These are phyloP conservation scores for Paxillus involutus DNA, from an alignment of 768 basidiomycete genomes.

Conservation along the genomic window DNA sequence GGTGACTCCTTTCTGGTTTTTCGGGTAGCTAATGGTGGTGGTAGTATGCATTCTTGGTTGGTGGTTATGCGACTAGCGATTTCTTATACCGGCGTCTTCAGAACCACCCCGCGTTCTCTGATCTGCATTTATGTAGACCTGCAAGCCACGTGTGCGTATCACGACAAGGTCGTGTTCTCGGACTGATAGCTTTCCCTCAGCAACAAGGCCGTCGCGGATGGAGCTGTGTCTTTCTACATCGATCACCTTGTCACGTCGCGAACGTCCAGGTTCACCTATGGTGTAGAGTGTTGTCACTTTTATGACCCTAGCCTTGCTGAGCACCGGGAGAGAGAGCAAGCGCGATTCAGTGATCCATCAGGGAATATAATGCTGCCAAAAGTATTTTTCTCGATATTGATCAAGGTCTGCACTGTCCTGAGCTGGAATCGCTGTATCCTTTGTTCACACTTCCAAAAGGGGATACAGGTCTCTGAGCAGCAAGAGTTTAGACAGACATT, in stretches of 20 bases:
- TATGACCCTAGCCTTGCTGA: constrained; percentile 33
- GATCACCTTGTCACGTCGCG: constrained; percentile 46
- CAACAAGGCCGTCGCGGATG: constrained; percentile 50
- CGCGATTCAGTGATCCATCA: constrained; percentile 16
- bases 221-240: constrained; percentile 38
- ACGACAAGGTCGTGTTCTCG: neutral
- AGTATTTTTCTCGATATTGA: too few relatives aligned
- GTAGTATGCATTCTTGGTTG: constrained; percentile 46
- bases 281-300: constrained; percentile 24
- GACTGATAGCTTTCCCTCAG: constrained; percentile 18
- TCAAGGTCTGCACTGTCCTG: too few relatives aligned
- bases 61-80: constrained; percentile 49
- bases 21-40: neutral
- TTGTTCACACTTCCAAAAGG: neutral
- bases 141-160: constrained; percentile 46
- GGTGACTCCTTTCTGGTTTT: neutral
- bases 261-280: constrained; percentile 42
- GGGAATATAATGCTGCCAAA: constrained; percentile 28
- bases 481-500: constrained; percentile 19
- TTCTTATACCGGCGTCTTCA: constrained; percentile 45
- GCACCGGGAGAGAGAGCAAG: constrained; percentile 33
- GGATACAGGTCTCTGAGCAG: constrained; percentile 17
- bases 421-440: too few relatives aligned
- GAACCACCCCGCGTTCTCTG: constrained; percentile 32
- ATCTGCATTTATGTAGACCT: constrained; percentile 45